phyloP scores from a whole-genome alignment of 495 filamentous ascomycete species.

The Bathelium albidoporum region DNA sequence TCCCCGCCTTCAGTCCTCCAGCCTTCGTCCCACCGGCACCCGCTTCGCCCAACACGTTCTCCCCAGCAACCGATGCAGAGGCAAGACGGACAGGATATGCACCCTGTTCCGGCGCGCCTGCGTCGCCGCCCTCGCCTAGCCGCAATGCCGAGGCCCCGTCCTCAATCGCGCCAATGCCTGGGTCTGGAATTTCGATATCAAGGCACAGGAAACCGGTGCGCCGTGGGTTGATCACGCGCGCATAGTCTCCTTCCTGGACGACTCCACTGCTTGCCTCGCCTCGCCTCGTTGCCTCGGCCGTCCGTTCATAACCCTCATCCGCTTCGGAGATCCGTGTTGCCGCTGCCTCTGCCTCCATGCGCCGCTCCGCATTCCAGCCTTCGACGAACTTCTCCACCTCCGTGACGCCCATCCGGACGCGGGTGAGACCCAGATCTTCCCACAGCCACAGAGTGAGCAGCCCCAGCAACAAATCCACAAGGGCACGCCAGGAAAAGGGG shows the following conservation, averaged over 20 bases:
- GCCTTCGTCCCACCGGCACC: neutral
- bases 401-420: constrained; percentile 11
- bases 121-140: neutral
- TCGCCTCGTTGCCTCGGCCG: neutral
- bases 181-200: constrained; percentile 25
- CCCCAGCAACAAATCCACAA: constrained; percentile 14
- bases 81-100: neutral
- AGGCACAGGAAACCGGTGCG: constrained; percentile 18
- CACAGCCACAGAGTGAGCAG: constrained; percentile 75
- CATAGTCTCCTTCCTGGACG: constrained; percentile 10
- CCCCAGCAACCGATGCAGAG: neutral
- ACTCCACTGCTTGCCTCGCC: neutral
- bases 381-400: constrained; percentile 15
- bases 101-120: neutral
- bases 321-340: too few relatives aligned
- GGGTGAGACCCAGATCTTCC: constrained; percentile 67
- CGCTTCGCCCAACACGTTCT: neutral
- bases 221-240: constrained; percentile 15
- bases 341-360: neutral
- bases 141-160: neutral
- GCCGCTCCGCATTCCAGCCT: constrained; percentile 14
- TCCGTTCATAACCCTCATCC: too few relatives aligned
- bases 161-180: constrained; percentile 17
- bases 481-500: constrained; percentile 15
- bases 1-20: neutral